Evolutionary conservation across 768 basidiomycete genomes (phyloP).

Genomic region (Mrakia frigida): DNA sequence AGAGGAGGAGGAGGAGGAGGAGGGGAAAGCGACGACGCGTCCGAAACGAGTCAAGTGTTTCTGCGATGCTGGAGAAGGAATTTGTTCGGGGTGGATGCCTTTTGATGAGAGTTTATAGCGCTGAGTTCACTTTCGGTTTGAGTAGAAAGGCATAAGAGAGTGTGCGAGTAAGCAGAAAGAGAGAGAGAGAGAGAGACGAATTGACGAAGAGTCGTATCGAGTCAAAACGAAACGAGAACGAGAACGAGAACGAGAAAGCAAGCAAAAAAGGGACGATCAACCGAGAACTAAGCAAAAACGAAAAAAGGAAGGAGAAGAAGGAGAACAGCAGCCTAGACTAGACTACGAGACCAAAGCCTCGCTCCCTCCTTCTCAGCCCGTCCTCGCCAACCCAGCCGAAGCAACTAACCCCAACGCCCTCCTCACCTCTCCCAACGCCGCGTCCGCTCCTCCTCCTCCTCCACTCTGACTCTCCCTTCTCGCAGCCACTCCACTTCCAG

Average conservation of each 20-base stretch:
- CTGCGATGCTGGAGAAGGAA: neutral
- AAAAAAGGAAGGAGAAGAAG: neutral
- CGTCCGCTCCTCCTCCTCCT: constrained; percentile 17
- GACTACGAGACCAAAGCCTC: neutral
- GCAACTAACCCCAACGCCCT: neutral
- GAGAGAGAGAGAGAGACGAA: neutral
- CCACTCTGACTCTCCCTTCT: neutral
- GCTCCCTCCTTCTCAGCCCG: neutral
- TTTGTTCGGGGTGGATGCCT: neutral
- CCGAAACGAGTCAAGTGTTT: neutral
- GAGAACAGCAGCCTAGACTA: neutral
- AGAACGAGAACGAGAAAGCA: no score
- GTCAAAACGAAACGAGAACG: no score
- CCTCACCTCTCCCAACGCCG: constrained; percentile 20
- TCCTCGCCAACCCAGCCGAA: neutral
- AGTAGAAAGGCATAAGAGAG: neutral
- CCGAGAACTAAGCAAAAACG: neutral
- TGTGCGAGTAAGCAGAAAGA: neutral
- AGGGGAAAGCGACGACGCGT: neutral
- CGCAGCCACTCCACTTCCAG: neutral
- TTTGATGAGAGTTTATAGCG: neutral
- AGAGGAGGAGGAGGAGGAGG: neutral
- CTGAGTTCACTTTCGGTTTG: no score
- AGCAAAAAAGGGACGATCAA: neutral
- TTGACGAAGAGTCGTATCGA: neutral